Conservation (phyloP, 2,329 filamentous ascomycete genomes). For the Trichoderma atroviride region DNA sequence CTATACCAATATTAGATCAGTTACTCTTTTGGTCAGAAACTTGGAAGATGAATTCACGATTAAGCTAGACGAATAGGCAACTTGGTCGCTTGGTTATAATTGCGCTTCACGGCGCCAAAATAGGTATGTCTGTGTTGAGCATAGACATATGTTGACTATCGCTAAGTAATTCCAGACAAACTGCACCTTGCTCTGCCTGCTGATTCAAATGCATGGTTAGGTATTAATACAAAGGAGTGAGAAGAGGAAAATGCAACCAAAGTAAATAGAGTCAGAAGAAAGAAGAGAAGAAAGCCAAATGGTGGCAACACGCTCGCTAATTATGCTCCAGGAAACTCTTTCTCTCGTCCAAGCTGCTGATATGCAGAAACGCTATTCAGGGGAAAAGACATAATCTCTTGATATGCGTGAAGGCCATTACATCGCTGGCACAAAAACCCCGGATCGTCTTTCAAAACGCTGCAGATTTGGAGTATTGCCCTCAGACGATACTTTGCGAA, state of each 20-base stretch:
- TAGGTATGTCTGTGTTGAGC: background rate
- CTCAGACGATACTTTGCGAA: constrained; percentile 14
- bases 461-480: constrained; percentile 10
- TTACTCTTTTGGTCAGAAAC: background rate
- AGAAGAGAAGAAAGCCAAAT: background rate
- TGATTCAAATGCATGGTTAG: background rate
- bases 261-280: background rate
- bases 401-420: constrained; percentile 7
- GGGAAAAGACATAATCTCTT: constrained; percentile 10
- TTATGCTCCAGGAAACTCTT: background rate
- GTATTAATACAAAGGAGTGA: background rate
- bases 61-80: background rate
- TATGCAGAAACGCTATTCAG: constrained; percentile 11
- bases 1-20: background rate
- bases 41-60: background rate
- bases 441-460: background rate
- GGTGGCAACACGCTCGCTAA: background rate
- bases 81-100: background rate
- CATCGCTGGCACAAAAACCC: constrained; percentile 15
- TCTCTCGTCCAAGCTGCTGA: constrained; percentile 12
- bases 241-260: background rate
- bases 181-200: background rate
- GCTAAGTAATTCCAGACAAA: background rate
- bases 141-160: background rate
- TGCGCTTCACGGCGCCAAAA: background rate